phyloP scores from a whole-genome alignment of 306 rosid species.

The Morella rubra region DNA sequence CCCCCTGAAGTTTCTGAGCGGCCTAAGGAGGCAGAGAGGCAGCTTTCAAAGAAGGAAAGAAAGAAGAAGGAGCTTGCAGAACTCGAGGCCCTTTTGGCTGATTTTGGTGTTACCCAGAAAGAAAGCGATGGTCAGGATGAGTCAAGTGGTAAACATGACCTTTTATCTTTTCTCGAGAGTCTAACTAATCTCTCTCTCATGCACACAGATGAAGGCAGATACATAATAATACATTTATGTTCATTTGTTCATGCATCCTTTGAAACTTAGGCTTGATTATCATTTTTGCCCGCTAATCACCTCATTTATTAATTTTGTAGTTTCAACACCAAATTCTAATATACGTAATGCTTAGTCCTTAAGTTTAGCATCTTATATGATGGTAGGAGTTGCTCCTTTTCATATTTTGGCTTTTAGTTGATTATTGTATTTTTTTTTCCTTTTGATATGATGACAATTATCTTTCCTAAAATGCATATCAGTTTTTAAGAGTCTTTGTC shows the following conservation, averaged over 20 bases:
- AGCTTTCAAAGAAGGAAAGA: constrained; percentile 85
- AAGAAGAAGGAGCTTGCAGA: constrained; percentile 96
- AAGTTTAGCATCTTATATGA: neutral
- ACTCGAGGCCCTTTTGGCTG: constrained; percentile 94
- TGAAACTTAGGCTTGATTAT: neutral
- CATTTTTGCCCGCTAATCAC: neutral
- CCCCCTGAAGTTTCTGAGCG: constrained; percentile 46
- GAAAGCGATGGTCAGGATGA: constrained; percentile 67
- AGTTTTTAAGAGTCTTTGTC: constrained; percentile 3
- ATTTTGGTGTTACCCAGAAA: constrained; percentile 67
- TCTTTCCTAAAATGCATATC: neutral
- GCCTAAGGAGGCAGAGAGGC: constrained; percentile 80
- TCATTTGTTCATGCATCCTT: neutral
- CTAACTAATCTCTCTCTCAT: neutral
- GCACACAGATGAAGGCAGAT: neutral
- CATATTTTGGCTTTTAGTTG: neutral
- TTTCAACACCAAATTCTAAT: neutral
- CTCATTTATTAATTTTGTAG: neutral
- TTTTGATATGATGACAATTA: neutral
- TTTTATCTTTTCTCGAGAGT: neutral
- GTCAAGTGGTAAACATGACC: constrained; percentile 52
- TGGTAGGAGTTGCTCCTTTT: neutral
- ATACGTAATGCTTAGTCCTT: neutral
- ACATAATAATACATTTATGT: neutral
- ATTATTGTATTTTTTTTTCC: neutral